Conservation (phyloP, 352 stramenopile species). For the Globisporangium rhizosaccharum region DNA sequence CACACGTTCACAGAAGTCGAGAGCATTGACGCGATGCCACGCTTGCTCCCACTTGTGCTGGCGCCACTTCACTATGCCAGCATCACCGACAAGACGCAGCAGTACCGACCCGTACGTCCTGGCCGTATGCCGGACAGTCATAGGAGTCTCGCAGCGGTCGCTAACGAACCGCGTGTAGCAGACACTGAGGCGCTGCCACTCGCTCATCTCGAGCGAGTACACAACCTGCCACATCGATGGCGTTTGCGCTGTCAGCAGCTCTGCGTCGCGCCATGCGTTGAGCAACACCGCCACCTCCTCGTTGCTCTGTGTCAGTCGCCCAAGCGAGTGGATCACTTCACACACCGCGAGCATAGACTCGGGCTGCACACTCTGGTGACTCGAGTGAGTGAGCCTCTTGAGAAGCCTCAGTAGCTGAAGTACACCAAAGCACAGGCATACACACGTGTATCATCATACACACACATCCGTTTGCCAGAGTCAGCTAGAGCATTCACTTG, state of each 20-base stretch:
- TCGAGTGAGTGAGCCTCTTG: background rate
- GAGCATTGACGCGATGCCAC: background rate
- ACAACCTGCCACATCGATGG: background rate
- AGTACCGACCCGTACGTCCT: background rate
- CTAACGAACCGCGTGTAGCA: slow-evolving; percentile 9
- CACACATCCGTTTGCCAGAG: too few species aligned
- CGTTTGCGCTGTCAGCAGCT: background rate
- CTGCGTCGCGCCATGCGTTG: background rate
- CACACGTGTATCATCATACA: background rate
- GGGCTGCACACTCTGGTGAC: background rate
- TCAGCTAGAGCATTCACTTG: too few species aligned
- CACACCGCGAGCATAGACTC: slow-evolving; percentile 1
- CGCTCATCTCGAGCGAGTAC: background rate
- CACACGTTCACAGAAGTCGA: background rate
- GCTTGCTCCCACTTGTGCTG: slow-evolving; percentile 9
- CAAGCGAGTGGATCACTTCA: slow-evolving; percentile 1
- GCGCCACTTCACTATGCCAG: background rate
- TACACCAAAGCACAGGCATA: background rate
- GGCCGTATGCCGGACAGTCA: background rate
- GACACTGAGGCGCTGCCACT: slow-evolving; percentile 5
- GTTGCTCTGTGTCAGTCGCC: background rate
- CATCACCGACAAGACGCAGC: background rate
- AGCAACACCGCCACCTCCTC: slow-evolving; percentile 1
- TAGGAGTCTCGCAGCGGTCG: background rate
- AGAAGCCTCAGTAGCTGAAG: slow-evolving; percentile 6